Evolutionary conservation across 2,329 filamentous ascomycete genomes (phyloP), one percentile per base, ranked within the genome.

Genomic region (Corynespora cassiicola): DNA sequence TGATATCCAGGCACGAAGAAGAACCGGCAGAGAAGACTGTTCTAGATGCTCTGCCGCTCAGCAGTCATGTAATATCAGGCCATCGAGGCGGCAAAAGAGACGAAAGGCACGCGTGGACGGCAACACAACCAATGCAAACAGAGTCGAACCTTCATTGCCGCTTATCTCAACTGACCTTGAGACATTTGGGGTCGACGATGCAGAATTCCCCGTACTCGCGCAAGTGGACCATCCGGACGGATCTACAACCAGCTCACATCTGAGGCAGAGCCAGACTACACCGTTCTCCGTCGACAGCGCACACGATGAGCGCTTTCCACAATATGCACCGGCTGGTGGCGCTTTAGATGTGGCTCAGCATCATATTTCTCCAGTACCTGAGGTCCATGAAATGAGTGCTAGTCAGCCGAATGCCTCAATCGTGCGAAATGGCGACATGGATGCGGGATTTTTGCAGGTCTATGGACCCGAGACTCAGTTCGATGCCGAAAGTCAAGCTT

Each of bases 381-480:
- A 50, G 22, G 33, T 35, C 12, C 20, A 37, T 12, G 30, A 29
- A 7, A 36, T 35, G 8, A 32, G 39, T 23, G 24, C 25, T 10
- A 46, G 45, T 23, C 44, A 45, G 22, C 32, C 45, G 7, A 45
- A 45, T n/a, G 47, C 52, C 4, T 45, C 50, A 1, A 39, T 45
- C 7, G 47, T 45, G 2, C 52, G 53, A 25, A 43, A 45, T 29
- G 45, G 47, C 22, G 47, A 55, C 28, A 37, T 55, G 7, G 50
- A 55, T 28, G 39, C 42, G 18, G 52, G 50, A 7, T 55, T 55
- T 12, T 17, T 55, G 1, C 42, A 50, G 24, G 47, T 51, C 4
- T 55, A 53, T 21, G 49, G 42, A 3, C 47, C 45, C 18, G 52
- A 55, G 23, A 52, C 51, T 16, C 52, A 55, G 25, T 35, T 49